These are phyloP conservation scores for Microcyclospora tardicrescens DNA, from an alignment of 2,329 filamentous ascomycete species.

Conservation along the genomic window DNA sequence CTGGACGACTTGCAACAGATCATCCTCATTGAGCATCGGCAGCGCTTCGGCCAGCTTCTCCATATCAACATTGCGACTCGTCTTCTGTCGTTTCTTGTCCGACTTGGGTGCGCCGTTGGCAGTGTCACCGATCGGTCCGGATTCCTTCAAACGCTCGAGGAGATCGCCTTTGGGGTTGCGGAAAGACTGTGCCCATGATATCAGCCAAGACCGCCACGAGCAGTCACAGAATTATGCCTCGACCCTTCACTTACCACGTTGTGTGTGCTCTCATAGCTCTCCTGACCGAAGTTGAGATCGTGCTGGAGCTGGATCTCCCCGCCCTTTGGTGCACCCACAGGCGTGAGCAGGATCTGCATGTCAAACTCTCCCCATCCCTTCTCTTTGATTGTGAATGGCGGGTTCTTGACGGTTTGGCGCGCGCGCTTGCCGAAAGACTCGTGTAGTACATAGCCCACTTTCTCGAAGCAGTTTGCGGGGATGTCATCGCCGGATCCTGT, in stretches of 20 bases:
- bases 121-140: conserved; percentile 53
- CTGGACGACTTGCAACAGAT: conserved; percentile 87
- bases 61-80: conserved; percentile 55
- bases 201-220: not conserved
- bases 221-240: too few species aligned
- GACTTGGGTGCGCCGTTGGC: conserved; percentile 44
- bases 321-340: conserved; percentile 59
- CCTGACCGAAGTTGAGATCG: conserved; percentile 79
- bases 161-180: conserved; percentile 87
- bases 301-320: conserved; percentile 68
- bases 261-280: conserved; percentile 73
- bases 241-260: conserved; percentile 42
- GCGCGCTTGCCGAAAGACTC: conserved; percentile 77
- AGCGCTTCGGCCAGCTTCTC: conserved; percentile 92
- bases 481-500: conserved; percentile 67
- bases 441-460: conserved; percentile 85
- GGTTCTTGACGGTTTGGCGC: conserved; percentile 67
- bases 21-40: conserved; percentile 81
- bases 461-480: conserved; percentile 74
- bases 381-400: conserved; percentile 81
- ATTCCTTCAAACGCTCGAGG: conserved; percentile 64
- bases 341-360: conserved; percentile 72
- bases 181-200: conserved; percentile 46
- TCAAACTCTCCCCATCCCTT: conserved; percentile 99
- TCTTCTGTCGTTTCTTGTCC: conserved; percentile 64